These are phyloP conservation scores for Oryza longistaminata DNA, from an alignment of 176 grass and related monocot species.

Conservation along the genomic window DNA sequence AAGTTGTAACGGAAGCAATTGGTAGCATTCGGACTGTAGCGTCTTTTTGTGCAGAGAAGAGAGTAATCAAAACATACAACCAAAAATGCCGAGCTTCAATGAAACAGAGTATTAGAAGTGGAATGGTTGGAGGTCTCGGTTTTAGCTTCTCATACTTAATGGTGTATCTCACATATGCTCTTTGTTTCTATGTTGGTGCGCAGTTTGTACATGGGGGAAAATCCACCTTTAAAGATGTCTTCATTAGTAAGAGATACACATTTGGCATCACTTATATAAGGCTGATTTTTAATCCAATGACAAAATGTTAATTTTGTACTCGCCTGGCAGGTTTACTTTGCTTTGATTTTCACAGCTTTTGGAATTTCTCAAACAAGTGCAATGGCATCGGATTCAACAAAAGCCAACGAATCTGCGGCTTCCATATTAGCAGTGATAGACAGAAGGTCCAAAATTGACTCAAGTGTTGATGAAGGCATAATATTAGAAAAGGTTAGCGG, in stretches of 20 bases:
- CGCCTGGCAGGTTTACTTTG: conserved; percentile 56
- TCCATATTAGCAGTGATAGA: conserved; percentile 65
- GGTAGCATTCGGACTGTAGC: conserved; percentile 54
- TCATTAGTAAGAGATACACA: conserved; percentile 47
- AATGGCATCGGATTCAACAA: conserved; percentile 54
- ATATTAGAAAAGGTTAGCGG: conserved; percentile 49
- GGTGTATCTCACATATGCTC: conserved; percentile 55
- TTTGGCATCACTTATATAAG: conserved; percentile 23
- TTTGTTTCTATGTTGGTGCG: conserved; percentile 71
- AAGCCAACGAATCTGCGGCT: conserved; percentile 47
- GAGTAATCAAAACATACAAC: conserved; percentile 42
- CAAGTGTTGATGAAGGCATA: conserved; percentile 45
- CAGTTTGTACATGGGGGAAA: conserved; percentile 40
- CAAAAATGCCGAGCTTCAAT: conserved; percentile 56
- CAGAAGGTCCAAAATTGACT: conserved; percentile 60
- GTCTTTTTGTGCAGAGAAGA: conserved; percentile 65
- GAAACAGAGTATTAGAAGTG: conserved; percentile 57
- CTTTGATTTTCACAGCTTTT: conserved; percentile 55
- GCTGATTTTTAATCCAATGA: not conserved
- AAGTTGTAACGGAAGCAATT: conserved; percentile 58
- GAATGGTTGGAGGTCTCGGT: conserved; percentile 51
- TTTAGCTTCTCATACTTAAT: conserved; percentile 52
- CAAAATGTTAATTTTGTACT: not conserved
- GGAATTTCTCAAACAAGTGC: conserved; percentile 61
- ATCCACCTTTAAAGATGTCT: conserved; percentile 59